A percentile compares a stretch with the other conserved stretches of the same genome.
These are phyloP conservation scores for Suillus placidus DNA, from an alignment of 768 basidiomycete genomes.

Conservation along the genomic window DNA sequence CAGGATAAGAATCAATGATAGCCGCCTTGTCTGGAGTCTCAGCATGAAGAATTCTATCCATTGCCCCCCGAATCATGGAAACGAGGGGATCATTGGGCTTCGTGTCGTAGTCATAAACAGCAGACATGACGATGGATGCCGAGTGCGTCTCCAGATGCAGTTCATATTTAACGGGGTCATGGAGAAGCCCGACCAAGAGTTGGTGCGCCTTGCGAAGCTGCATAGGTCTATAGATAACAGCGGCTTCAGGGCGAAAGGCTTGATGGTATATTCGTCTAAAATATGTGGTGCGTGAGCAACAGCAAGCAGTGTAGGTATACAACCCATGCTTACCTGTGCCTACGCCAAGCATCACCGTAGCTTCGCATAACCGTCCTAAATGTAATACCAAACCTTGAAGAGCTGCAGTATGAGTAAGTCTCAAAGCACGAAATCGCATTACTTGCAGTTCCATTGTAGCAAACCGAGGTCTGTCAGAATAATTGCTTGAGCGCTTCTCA, in stretches of 20 bases:
- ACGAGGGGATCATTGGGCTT: slow-evolving; percentile 41
- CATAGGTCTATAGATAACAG: slow-evolving; percentile 13
- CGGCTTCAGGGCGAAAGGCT: slow-evolving; percentile 19
- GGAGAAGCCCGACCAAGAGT: slow-evolving; percentile 35
- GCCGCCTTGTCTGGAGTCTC: slow-evolving; percentile 14
- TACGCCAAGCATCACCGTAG: slow-evolving; percentile 34
- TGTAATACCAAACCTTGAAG: slow-evolving; percentile 43
- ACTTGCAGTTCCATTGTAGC: slow-evolving; percentile 44
- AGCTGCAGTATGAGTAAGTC: background rate
- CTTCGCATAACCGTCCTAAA: slow-evolving; percentile 41
- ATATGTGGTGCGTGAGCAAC: slow-evolving; percentile 38
- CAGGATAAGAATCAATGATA: slow-evolving; percentile 13
- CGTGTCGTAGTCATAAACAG: slow-evolving; percentile 40
- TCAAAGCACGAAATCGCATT: background rate
- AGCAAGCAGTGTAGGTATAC: slow-evolving; percentile 38
- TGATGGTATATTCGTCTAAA: slow-evolving; percentile 31
- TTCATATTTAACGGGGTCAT: slow-evolving; percentile 29
- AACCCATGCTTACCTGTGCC: slow-evolving; percentile 27
- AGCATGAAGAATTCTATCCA: slow-evolving; percentile 6
- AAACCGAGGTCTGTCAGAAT: slow-evolving; percentile 41
- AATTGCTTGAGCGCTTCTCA: slow-evolving; percentile 45
- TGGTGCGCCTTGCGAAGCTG: slow-evolving; percentile 36
- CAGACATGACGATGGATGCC: slow-evolving; percentile 38
- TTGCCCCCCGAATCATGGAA: slow-evolving; percentile 36
- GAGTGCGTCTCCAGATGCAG: slow-evolving; percentile 34